Conservation (phyloP, 1,139 yeast genomes). For the Candida sojae region DNA sequence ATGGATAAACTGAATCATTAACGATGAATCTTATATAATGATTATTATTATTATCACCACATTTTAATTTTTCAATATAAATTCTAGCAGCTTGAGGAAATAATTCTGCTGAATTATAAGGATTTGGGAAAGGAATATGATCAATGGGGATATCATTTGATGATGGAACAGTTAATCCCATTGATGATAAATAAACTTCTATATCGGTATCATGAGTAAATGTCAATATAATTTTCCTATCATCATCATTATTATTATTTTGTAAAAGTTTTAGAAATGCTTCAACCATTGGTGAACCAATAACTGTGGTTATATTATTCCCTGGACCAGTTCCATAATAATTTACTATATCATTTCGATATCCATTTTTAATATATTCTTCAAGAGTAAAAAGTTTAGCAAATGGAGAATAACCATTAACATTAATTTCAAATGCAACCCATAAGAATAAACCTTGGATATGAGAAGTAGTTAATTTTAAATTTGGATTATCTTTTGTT, state of each 20-base stretch:
- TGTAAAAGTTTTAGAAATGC: slow-evolving; percentile 47
- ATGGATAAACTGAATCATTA: slow-evolving; percentile 60
- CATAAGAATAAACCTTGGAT: slow-evolving; percentile 40
- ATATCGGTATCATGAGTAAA: slow-evolving; percentile 62
- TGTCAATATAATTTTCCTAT: slow-evolving; percentile 41
- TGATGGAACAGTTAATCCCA: slow-evolving; percentile 45
- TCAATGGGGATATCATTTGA: slow-evolving; percentile 18
- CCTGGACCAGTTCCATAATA: slow-evolving; percentile 56
- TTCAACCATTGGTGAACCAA: slow-evolving; percentile 51
- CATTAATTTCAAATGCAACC: slow-evolving; percentile 60
- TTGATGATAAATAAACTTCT: slow-evolving; percentile 46
- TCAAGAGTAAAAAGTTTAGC: slow-evolving; percentile 52
- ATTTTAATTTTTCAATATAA: slow-evolving; percentile 44
- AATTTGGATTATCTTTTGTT: slow-evolving; percentile 26
- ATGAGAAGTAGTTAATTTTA: slow-evolving; percentile 43
- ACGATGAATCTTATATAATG: slow-evolving; percentile 48
- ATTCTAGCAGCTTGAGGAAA: slow-evolving; percentile 58
- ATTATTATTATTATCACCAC: slow-evolving; percentile 25
- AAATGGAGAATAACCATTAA: slow-evolving; percentile 47
- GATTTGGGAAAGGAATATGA: slow-evolving; percentile 33
- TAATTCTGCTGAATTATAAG: slow-evolving; percentile 45
- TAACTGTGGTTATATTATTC: slow-evolving; percentile 38
- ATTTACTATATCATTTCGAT: slow-evolving; percentile 39
- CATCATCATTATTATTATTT: slow-evolving; percentile 12
- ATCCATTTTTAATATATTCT: slow-evolving; percentile 43